A percentile compares a stretch with the other conserved stretches of the same genome.
phyloP scores from a whole-genome alignment of 768 basidiomycete genomes.

The Russula lepida region DNA sequence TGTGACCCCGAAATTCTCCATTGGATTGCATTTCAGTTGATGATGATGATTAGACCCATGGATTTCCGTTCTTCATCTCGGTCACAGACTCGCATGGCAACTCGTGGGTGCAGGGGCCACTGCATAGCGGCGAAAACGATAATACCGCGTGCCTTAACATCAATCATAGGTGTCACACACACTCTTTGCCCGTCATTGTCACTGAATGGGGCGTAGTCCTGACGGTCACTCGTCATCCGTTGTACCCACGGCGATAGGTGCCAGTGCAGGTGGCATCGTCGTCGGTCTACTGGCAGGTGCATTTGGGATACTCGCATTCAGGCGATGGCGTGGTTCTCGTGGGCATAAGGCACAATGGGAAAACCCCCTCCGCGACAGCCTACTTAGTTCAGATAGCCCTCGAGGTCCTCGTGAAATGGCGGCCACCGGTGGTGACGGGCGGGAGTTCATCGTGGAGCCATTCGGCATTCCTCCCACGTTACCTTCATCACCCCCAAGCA shows the following conservation, averaged over 20 bases:
- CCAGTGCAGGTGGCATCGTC: constrained; percentile 23
- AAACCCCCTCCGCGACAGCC: not conserved
- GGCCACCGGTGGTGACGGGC: not conserved
- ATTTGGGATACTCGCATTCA: constrained; percentile 6
- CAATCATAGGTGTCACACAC: constrained; percentile 2
- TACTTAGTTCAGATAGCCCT: not conserved
- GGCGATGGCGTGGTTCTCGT: not conserved
- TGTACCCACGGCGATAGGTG: constrained; percentile 6
- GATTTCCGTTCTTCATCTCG: constrained; percentile 48
- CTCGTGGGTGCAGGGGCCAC: constrained; percentile 48
- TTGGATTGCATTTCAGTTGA: constrained; percentile 19
- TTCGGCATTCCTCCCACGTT: constrained; percentile 9
- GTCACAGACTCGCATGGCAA: constrained; percentile 43
- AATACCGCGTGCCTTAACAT: constrained; percentile 36
- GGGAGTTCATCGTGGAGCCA: constrained; percentile 19
- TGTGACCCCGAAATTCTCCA: not conserved
- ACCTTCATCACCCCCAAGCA: not conserved
- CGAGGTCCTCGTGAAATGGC: not conserved
- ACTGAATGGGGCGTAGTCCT: not conserved
- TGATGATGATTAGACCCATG: constrained; percentile 34
- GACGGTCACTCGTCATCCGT: not conserved
- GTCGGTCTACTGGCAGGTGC: constrained; percentile 24
- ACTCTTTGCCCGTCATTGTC: not conserved
- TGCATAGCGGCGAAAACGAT: constrained; percentile 43
- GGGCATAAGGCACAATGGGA: not conserved